Evolutionary conservation across 2,329 filamentous ascomycete genomes (phyloP).

Genomic region (Cytospora piceicola): DNA sequence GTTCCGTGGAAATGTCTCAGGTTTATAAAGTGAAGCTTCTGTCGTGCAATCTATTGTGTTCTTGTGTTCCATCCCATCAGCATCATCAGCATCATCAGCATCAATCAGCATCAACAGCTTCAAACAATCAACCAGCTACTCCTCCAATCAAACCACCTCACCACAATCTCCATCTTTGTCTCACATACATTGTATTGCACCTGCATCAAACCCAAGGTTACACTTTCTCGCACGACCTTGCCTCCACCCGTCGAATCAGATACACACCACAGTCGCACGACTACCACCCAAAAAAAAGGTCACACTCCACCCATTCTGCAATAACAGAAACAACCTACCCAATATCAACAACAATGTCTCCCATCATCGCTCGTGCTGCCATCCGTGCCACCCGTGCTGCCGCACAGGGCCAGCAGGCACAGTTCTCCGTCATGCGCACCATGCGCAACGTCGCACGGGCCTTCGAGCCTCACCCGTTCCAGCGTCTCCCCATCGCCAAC

Average conservation of each 20-base stretch:
- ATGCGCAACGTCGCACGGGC: conserved; percentile 43
- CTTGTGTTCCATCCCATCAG: conserved; percentile 22
- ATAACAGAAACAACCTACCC: conserved; percentile 22
- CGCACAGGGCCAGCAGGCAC: conserved; percentile 31
- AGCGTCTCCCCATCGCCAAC: conserved; percentile 40
- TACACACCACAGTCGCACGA: conserved; percentile 28
- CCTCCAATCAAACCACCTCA: conserved; percentile 16
- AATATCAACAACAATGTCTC: conserved; percentile 37
- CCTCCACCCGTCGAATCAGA: conserved; percentile 30
- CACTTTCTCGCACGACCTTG: conserved; percentile 11
- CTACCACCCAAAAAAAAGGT: conserved; percentile 2
- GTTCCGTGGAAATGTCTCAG: background rate
- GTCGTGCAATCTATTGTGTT: conserved; percentile 13
- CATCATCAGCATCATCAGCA: conserved; percentile 21
- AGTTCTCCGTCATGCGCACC: conserved; percentile 43
- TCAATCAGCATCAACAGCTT: conserved; percentile 7
- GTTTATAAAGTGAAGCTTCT: conserved; percentile 27
- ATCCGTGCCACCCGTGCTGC: conserved; percentile 37
- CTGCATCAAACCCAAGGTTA: conserved; percentile 13
- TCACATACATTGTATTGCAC: conserved; percentile 12
- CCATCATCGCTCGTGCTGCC: conserved; percentile 42
- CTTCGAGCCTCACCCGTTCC: conserved; percentile 45
- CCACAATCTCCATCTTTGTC: conserved; percentile 11
- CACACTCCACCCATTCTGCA: background rate
- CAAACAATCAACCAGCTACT: conserved; percentile 15